Evolutionary conservation across 78 protist species (phyloP), one percentile per base, ranked within the genome.

Genomic region (Dictyostelium intermedium): DNA sequence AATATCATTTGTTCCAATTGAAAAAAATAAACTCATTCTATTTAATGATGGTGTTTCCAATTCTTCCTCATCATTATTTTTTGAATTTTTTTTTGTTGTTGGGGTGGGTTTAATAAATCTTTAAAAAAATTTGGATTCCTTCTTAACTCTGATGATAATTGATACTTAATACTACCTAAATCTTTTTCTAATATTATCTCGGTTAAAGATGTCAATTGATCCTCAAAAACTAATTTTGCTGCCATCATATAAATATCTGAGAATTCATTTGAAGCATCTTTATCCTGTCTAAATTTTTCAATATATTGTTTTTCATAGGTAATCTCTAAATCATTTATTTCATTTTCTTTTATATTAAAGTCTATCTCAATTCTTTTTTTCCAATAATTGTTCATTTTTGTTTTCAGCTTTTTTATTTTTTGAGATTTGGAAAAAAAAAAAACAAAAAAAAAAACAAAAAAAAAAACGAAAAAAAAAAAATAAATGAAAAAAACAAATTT

Each of bases 121-220:
- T n/a, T 80, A 37, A 89, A 89, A 37, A 89, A 89, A 2, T 80
- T 14, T 10, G 61, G 16, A 39, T 89, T 81, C 32, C 94, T 43
- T 50, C 60, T 89, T 6, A 89, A 3, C 2, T 89, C 94, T 14
- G 72, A 23, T 16, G n/a, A 7, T 23, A 89, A 14, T 80, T 89
- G 94, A 89, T 89, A 89, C 45, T 89, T 41, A 23, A 89, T 35
- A 25, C 70, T 80, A 14, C 83, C 94, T 10, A 69, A 32, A 45
- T 89, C 94, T n/a, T 25, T 80, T 53, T 78, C 85, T 8, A 89
- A 41, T 5, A 89, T 89, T 5, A 89, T 30, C 5, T 89, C 94
- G 10, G 94, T 80, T 10, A 89, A n/a, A 2, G 87, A 80, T 16
- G 94, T 89, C 1, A 60, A 23, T 70, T 43, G 20, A 4, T 89